Evolutionary conservation across 192 early-diverging fungal genomes (phyloP).

Genomic region (Backusella macrospora): DNA sequence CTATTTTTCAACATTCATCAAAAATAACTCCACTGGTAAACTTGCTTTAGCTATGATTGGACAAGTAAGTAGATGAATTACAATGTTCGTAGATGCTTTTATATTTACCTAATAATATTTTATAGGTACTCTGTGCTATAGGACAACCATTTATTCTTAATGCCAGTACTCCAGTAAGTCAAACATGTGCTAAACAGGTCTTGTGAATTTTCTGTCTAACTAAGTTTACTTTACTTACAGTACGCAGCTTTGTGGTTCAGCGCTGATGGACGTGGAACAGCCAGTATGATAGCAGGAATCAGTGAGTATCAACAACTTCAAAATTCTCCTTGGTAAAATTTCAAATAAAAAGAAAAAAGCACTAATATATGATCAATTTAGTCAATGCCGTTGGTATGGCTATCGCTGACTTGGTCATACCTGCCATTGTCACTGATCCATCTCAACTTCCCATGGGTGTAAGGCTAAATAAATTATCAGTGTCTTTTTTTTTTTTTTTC

Average conservation of each 20-base stretch:
- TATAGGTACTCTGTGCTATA: conserved; percentile 35
- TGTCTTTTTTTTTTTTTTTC: no score
- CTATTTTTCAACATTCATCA: conserved; percentile 46
- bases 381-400: conserved; percentile 54
- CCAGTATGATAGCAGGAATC: conserved; percentile 52
- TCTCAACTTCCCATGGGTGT: conserved; percentile 40
- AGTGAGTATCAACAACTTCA: conserved; percentile 14
- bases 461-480: conserved; percentile 19
- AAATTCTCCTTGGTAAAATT: no score
- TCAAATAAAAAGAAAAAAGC: no score
- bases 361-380: neutral
- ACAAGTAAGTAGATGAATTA: conserved; percentile 32
- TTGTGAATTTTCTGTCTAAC: neutral
- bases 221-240: conserved; percentile 21
- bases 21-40: conserved; percentile 33
- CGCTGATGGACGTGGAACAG: conserved; percentile 47
- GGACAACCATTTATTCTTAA: conserved; percentile 61
- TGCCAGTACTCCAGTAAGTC: conserved; percentile 46
- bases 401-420: conserved; percentile 51
- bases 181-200: neutral
- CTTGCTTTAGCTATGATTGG: conserved; percentile 51
- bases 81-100: neutral
- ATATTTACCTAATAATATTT: neutral
- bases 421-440: conserved; percentile 43
- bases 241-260: conserved; percentile 60